Evolutionary conservation across 805 yeast genomes (phyloP), one percentile per base, ranked within the genome.

Genomic region (Metschnikowia cerradonensis): DNA sequence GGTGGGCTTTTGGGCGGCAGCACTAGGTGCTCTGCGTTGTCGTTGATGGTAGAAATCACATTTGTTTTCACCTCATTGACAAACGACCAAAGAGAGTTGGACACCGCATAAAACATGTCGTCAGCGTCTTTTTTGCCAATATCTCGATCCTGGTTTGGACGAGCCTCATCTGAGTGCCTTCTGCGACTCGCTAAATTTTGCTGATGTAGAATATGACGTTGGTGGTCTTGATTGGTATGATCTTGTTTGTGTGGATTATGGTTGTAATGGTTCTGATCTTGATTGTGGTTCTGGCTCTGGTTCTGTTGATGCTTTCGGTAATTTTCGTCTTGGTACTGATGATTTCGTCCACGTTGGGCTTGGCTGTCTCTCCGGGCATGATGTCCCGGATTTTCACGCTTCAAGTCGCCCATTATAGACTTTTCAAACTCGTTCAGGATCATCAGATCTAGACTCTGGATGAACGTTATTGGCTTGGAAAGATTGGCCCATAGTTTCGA

Each of bases 401-500:
- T 42, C 11, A 42, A 10, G 7, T 51, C 54, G 14, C 52, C 54
- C 7, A 42, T 30, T 14, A 53, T 31, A 5, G 55, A 52, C 33
- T 46, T 45, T 32, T 84, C 90, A 50, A 86, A 71, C 62, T 85
- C 90, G 51, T 75, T 78, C 60, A 82, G 88, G 32, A 86, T 68
- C 65, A 83, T 71, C 48, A 78, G 81, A 62, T 86, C 92, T 60
- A 86, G 77, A 54, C 83, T 88, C 57, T 83, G 88, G 43, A 86
- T 73, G 47, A 84, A 71, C 42, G 74, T 78, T 41, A 85, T 69
- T 1, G 90, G 86, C 57, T 78, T 82, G 3, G 81, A 65, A 34
- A 69, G 61, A 52, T 68, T 70, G 58, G 49, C 14, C 62, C 62
- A 59, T 6, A 59, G 37, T 20, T 47, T 46, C 30, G 55, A 50